A percentile compares a stretch with the other conserved stretches of the same genome.
Evolutionary conservation across 2,329 filamentous ascomycete species (phyloP).

Genomic region (Karstenula rhodostoma): DNA sequence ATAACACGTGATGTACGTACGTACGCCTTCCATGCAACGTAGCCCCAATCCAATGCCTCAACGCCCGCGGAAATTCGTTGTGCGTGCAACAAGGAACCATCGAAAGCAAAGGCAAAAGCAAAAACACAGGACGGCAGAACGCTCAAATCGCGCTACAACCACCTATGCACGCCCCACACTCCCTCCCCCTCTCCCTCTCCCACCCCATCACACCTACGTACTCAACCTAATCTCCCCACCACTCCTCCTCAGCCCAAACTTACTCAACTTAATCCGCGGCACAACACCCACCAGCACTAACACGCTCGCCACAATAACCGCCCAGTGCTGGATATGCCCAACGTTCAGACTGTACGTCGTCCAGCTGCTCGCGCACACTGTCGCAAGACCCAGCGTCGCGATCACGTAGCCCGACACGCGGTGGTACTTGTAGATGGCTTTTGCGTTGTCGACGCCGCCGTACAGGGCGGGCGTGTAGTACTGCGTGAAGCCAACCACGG

Average conservation of each 20-base stretch:
- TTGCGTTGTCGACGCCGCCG: slow-evolving; percentile 80
- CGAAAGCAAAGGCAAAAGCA: too few species aligned
- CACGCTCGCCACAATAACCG: slow-evolving; percentile 69
- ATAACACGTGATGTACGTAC: too few species aligned
- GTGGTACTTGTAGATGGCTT: slow-evolving; percentile 90
- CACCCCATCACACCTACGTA: background rate
- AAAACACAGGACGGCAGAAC: too few species aligned
- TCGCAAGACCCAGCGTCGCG: slow-evolving; percentile 74
- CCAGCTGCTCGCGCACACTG: slow-evolving; percentile 76
- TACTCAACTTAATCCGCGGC: slow-evolving; percentile 81
- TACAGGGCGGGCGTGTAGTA: slow-evolving; percentile 79
- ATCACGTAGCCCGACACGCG: slow-evolving; percentile 78
- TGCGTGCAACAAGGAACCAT: too few species aligned
- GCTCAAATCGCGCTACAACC: too few species aligned
- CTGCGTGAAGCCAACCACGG: slow-evolving; percentile 81
- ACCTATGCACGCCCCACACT: background rate
- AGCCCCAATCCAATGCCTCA: too few species aligned
- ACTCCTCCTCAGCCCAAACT: slow-evolving; percentile 68
- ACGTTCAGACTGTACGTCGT: slow-evolving; percentile 77
- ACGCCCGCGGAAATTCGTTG: too few species aligned
- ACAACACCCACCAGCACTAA: slow-evolving; percentile 76
- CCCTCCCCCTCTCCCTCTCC: too few species aligned
- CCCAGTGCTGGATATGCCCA: slow-evolving; percentile 79
- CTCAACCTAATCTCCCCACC: slow-evolving; percentile 24
- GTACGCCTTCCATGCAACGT: too few species aligned